Evolutionary conservation across 108 stramenopile species (phyloP).

Genomic region (Pseudonitzschia delicatissima): DNA sequence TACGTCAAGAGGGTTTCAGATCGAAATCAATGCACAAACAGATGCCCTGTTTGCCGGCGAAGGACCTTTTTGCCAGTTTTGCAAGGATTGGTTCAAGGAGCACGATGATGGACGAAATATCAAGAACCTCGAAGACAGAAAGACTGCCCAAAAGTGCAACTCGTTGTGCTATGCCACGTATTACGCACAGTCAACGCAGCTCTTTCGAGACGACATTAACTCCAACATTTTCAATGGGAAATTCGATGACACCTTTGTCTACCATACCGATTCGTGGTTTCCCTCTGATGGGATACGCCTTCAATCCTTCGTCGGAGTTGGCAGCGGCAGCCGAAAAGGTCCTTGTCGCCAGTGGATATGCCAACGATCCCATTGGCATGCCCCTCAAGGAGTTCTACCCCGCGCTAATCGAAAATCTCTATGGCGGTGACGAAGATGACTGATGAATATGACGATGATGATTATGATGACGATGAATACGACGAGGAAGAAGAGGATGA

Average conservation of each 20-base stretch:
- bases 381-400: conserved; percentile 6
- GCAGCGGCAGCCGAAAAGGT: not conserved
- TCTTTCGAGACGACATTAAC: not conserved
- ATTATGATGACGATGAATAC: no score
- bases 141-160: not conserved
- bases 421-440: no score
- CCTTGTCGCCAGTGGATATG: conserved; percentile 5
- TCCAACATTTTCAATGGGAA: not conserved
- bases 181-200: not conserved
- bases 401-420: no score
- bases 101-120: not conserved
- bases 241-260: not conserved
- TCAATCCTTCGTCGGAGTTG: not conserved
- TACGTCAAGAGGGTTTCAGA: not conserved
- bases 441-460: not conserved
- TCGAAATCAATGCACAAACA: not conserved
- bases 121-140: not conserved
- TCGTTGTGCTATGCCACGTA: not conserved
- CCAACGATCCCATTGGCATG: conserved; percentile 12
- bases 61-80: not conserved
- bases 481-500: no score
- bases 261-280: not conserved
- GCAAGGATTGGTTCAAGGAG: not conserved
- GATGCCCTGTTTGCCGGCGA: not conserved
- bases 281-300: not conserved